A percentile compares a stretch with the other conserved stretches of the same genome.
Conservation (phyloP, 73 alveolate species). For the Symbiodinium natans region DNA sequence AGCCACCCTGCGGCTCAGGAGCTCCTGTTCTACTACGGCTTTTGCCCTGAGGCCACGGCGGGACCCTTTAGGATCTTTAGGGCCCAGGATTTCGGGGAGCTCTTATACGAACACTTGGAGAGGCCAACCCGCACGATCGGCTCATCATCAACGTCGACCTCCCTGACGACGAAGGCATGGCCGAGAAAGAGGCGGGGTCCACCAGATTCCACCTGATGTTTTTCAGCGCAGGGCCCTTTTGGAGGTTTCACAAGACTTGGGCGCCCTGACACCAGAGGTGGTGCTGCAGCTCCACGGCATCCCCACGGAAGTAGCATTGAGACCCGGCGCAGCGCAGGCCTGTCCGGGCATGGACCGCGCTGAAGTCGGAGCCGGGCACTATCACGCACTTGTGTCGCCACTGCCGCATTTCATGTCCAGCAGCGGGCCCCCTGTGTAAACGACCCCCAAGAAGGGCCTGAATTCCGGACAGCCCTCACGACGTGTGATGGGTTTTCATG, state of each 20-base stretch:
- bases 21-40: conserved; percentile 80
- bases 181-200: not conserved
- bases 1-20: conserved; percentile 17
- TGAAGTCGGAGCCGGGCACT: no score
- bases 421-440: no score
- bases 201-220: no score
- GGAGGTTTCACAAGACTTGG: not conserved
- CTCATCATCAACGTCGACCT: conserved; percentile 63
- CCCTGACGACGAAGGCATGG: conserved; percentile 43
- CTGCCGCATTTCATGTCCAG: no score
- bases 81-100: not conserved
- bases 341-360: no score
- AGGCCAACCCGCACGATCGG: conserved; percentile 83
- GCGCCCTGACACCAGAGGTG: conserved; percentile 1
- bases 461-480: no score
- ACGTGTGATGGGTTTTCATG: no score
- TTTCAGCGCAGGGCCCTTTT: not conserved
- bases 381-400: no score
- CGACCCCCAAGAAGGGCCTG: no score
- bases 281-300: conserved; percentile 67
- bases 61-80: not conserved
- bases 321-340: conserved; percentile 43
- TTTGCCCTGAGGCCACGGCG: conserved; percentile 29
- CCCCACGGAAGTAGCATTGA: conserved; percentile 77
- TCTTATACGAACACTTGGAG: not conserved